These are phyloP conservation scores for Coemansia sp. DNA, from an alignment of 192 early-diverging fungal species.

Conservation along the genomic window DNA sequence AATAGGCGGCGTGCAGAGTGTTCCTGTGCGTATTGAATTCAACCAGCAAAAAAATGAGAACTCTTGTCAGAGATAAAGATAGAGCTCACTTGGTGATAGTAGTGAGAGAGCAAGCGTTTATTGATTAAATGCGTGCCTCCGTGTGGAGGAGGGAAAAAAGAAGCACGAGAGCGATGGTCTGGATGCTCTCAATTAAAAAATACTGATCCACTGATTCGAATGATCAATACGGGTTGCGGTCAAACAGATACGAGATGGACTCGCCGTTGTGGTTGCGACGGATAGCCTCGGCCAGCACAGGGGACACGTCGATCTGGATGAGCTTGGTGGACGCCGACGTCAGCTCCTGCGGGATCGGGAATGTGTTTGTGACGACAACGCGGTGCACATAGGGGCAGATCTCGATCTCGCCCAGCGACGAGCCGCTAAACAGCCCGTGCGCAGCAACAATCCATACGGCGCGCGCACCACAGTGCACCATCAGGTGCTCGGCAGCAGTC, in stretches of 20 bases:
- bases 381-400: conserved; percentile 71
- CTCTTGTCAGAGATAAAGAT: too few species aligned
- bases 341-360: conserved; percentile 75
- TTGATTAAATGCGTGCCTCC: too few species aligned
- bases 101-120: too few species aligned
- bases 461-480: conserved; percentile 75
- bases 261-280: conserved; percentile 92
- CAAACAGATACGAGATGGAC: conserved; percentile 87
- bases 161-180: too few species aligned
- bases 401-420: conserved; percentile 81
- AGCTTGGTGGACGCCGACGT: conserved; percentile 70
- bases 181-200: neutral
- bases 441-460: conserved; percentile 89
- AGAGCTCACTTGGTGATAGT: too few species aligned
- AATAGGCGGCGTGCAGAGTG: too few species aligned
- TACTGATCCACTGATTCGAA: neutral
- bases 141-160: too few species aligned
- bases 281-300: conserved; percentile 92
- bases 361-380: conserved; percentile 88
- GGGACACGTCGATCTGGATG: conserved; percentile 78
- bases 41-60: too few species aligned
- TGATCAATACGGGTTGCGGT: conserved; percentile 39
- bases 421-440: conserved; percentile 90
- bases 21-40: too few species aligned
- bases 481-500: conserved; percentile 86